Base-by-base conservation (phyloP, 2,329 filamentous ascomycete genomes). In the Corinectria fuckeliana region DNA sequence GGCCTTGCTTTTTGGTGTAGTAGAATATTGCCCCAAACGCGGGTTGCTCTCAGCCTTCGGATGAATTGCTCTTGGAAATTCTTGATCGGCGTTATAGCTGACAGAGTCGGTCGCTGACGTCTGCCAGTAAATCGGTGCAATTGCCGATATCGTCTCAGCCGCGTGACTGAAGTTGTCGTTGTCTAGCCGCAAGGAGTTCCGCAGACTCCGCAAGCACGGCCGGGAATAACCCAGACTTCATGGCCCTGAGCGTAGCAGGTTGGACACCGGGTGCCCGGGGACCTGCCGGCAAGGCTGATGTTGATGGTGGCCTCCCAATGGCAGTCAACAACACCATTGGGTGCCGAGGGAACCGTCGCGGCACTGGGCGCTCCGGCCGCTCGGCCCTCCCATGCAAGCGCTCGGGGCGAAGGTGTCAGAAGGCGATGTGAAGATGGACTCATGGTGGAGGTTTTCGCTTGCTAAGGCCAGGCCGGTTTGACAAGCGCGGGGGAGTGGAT, bases 151-250 rank as follows among this genome's bases (percentile, higher is more conserved):
- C 20, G 16, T 34, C 36, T n/a, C 10, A 34, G 18, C 23, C 18
- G 23, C 52, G 16, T 38, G 48, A 13, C 34, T 18, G 32, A 26
- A 41, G 26, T 20, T 36, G 28, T 10, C 14, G 32, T 54, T 49
- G 36, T 73, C 74, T 32, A 32, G 45, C n/a, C n/a, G n/a, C 75
- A 77, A 4, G 80, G 77, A 21, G 81, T 82, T 49, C 82, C 81
- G 71, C 82, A 84, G 63, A 81, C 79, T 28, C 78, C 78, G 67
- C 83, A 85, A 50, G 74, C 74, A 56, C 80, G 78, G 51, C 83
- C 83, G 28, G 81, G 82, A 60, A 84, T 82, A 21, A 85, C 83
- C 83, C 83, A 85, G 41, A 82, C 80, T 66, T 85, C 83, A 60
- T 80, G 76, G 59, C 83, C 83, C 44, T 76, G 74, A 39, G 74